Evolutionary conservation across 805 yeast genomes (phyloP).

Genomic region (Yarrowia sp.): DNA sequence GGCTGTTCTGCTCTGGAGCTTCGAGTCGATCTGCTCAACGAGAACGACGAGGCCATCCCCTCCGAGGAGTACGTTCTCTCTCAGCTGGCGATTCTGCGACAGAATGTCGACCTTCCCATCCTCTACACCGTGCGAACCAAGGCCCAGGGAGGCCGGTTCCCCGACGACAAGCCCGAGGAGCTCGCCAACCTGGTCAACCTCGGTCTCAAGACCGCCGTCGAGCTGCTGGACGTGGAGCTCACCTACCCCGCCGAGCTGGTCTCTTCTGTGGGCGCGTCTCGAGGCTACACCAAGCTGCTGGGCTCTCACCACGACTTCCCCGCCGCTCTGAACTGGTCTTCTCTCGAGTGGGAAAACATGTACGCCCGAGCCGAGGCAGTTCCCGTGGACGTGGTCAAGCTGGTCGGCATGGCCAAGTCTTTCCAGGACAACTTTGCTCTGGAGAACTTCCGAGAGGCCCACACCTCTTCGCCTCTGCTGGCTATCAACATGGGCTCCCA

Average conservation of each 20-base stretch:
- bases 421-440: slow-evolving; percentile 73
- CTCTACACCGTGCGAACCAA: slow-evolving; percentile 79
- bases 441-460: slow-evolving; percentile 69
- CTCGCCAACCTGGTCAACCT: slow-evolving; percentile 61
- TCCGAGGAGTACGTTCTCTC: slow-evolving; percentile 63
- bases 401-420: slow-evolving; percentile 76
- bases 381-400: slow-evolving; percentile 72
- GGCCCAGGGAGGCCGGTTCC: slow-evolving; percentile 83
- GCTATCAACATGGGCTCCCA: slow-evolving; percentile 80
- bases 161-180: slow-evolving; percentile 59
- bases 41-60: slow-evolving; percentile 49
- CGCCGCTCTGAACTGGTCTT: slow-evolving; percentile 68
- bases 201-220: slow-evolving; percentile 81
- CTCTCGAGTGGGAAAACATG: slow-evolving; percentile 75
- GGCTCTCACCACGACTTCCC: slow-evolving; percentile 82
- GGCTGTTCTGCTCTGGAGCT: slow-evolving; percentile 87
- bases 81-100: slow-evolving; percentile 75
- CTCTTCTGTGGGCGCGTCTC: slow-evolving; percentile 59
- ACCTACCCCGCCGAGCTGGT: slow-evolving; percentile 65
- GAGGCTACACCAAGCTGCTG: slow-evolving; percentile 72
- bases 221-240: slow-evolving; percentile 80
- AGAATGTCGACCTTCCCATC: slow-evolving; percentile 71
- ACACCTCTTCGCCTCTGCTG: slow-evolving; percentile 68
- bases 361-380: slow-evolving; percentile 70
- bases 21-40: slow-evolving; percentile 72